Base-by-base conservation (phyloP, 805 yeast genomes). In the Teunomyces funiuensis region DNA sequence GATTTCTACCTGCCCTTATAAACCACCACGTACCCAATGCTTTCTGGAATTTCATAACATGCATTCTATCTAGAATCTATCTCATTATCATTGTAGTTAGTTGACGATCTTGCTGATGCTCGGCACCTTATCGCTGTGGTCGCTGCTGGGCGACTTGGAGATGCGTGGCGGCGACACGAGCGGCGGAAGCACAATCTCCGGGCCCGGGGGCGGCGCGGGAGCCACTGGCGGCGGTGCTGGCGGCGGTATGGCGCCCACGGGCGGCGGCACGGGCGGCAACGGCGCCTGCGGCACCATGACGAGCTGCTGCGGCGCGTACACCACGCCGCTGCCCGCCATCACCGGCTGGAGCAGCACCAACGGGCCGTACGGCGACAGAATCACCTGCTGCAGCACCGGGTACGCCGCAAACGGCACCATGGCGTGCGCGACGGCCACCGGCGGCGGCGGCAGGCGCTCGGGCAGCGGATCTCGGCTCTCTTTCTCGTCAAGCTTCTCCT, bases 401-500 rank as follows among this genome's bases (percentile, higher is more conserved):
- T 31, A 31, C 34, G 16, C 10, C 22, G 10, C 6, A 14, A 10
- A 29, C 25, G 34, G 15, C 10, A 40, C 17, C 8, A 33, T 22
- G 3, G 37, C 23, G 6, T 37, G 38, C n/a, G 25, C 25, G 36
- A 15, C 9, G 22, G 28, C 13, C 26, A 36, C 28, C 29, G 29
- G 28, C 17, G 23, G 16, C 13, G 28, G 40, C 3, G 33, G 34
- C 34, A 31, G 34, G 18, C 34, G 34, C 19, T 31, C 36, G n/a
- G 43, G 29, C 36, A 27, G 28, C n/a, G 33, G 33, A 22, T 44
- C 48, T 26, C 41, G 39, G 4, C 15, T 16, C 13, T 42, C 44
- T 31, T 36, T 43, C 15, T 42, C 44, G 20, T 45, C 52, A 25
- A 49, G 28, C 43, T 47, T 47, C 20, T 58, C 63, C 27, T 57